These are phyloP conservation scores for Chrysanthemum lavandulifolium DNA, from an alignment of 129 eudicot species.

Conservation along the genomic window DNA sequence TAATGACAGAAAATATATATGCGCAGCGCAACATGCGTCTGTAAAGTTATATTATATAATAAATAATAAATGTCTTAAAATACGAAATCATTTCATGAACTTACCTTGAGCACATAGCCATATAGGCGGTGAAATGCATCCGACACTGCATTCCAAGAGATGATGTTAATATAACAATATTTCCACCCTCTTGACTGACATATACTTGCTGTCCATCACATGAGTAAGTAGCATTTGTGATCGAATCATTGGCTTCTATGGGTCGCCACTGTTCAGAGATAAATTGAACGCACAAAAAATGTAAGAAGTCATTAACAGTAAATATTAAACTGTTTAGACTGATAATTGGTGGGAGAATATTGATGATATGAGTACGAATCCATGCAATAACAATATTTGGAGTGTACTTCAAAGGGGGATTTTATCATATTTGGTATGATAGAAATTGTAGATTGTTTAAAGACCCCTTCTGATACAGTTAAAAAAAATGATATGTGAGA, in stretches of 20 bases:
- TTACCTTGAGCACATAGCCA: slow-evolving; percentile 65
- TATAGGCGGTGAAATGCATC: slow-evolving; percentile 53
- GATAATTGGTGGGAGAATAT: too few species aligned
- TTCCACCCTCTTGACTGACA: slow-evolving; percentile 75
- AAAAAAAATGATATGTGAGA: too few species aligned
- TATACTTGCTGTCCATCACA: slow-evolving; percentile 77
- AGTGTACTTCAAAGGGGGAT: too few species aligned
- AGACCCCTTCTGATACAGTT: too few species aligned
- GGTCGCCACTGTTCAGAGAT: slow-evolving; percentile 61
- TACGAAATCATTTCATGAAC: slow-evolving; percentile 2
- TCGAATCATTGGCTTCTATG: slow-evolving; percentile 68
- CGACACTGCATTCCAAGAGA: slow-evolving; percentile 70
- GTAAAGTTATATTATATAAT: slow-evolving; percentile 1
- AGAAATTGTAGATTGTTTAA: too few species aligned
- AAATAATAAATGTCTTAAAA: neutral
- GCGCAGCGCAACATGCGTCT: too few species aligned
- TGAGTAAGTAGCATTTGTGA: slow-evolving; percentile 82
- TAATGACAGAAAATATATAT: too few species aligned
- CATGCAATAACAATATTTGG: too few species aligned
- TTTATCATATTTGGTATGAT: too few species aligned
- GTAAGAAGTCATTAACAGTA: neutral
- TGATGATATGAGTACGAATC: too few species aligned
- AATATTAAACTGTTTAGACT: too few species aligned
- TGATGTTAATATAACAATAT: slow-evolving; percentile 72
- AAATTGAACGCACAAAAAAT: neutral